phyloP scores from a whole-genome alignment of 768 basidiomycete genomes.

The Termitomyces titanicus region DNA sequence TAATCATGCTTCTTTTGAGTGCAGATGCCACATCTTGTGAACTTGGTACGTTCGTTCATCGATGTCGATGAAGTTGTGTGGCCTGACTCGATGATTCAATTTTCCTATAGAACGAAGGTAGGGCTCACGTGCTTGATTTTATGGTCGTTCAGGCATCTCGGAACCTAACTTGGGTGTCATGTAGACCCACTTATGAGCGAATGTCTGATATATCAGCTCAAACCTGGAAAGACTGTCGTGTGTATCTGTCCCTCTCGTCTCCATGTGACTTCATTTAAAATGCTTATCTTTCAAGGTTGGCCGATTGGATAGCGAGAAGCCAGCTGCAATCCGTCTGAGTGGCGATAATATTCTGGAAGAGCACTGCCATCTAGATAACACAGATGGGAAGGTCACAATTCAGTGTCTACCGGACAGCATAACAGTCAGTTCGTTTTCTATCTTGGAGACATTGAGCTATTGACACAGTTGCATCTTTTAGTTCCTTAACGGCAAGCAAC shows the following conservation, averaged over 20 bases:
- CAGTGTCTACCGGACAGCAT: conserved; percentile 77
- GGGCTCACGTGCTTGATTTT: conserved; percentile 17
- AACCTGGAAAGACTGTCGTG: conserved; percentile 19
- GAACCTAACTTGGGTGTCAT: conserved; percentile 11
- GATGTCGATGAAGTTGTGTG: conserved; percentile 3
- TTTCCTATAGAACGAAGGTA: conserved; percentile 64
- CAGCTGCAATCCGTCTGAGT: conserved; percentile 87
- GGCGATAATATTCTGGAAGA: conserved; percentile 90
- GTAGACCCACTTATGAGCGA: conserved; percentile 95
- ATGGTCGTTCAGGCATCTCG: conserved; percentile 1
- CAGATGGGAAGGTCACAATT: conserved; percentile 79
- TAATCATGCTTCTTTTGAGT: conserved; percentile 7
- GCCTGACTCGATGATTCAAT: conserved; percentile 13
- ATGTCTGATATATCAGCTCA: conserved; percentile 69
- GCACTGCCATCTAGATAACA: conserved; percentile 90
- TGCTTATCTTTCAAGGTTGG: conserved; percentile 55
- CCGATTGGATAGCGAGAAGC: conserved; percentile 76
- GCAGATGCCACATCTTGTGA: conserved; percentile 92
- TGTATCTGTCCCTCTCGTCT: conserved; percentile 9
- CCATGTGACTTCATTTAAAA: neutral
- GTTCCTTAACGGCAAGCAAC: conserved; percentile 94
- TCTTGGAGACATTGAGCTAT: conserved; percentile 6
- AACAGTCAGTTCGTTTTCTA: conserved; percentile 53
- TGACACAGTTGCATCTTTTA: conserved; percentile 24
- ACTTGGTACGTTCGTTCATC: conserved; percentile 59